Evolutionary conservation across 2,329 filamentous ascomycete genomes (phyloP), one percentile per base, ranked within the genome.

Genomic region (Colletotrichum paranaense): DNA sequence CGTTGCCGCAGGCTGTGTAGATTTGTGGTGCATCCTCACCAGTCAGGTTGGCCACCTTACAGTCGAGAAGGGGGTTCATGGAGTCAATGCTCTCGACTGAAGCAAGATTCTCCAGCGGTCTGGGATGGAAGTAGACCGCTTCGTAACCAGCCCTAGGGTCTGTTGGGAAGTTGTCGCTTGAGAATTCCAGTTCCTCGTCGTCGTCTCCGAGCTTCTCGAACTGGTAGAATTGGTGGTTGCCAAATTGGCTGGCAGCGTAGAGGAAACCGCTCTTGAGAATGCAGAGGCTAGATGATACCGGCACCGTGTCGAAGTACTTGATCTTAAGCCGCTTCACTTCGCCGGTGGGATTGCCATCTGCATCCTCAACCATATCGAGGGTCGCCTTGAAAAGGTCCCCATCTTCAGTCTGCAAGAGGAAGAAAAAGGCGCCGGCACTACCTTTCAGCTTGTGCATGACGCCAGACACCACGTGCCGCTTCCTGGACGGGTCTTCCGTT

Each of bases 301-400:
- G 96, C 4, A 98, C 93, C 0, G 97, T 99, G 79, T 99, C 97
- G 78, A 98, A 99, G 82, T 98, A 99, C 82, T 98, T 98, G 84
- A 99, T 94, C 82, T 95, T 97, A 71, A 99, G 86, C 72, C 92
- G 89, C 78, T 90, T 90, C 2, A 98, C 95, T 79, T 97, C 94
- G 35, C 93, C 93, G 0, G 94, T 96, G 1, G 92, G 87, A 73
- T 94, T 92, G 14, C 93, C 94, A 59, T 93, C 90, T 1, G 92
- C 90, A 77, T 97, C 94, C 77, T 95, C 93, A 11, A 92, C 89
- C 92, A 98, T 96, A 76, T 98, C 95, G 73, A 99, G 92, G 0
- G 93, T 98, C 62, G 98, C 90, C 82, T 98, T 98, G 88, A 99
- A 98, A 7, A 99, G 87, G 82, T 99, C 97, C n/a, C 97, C 97